Percentiles rank a stretch among this genome's conserved stretches.
Conservation (phyloP, 177 flowering plant genomes). For the Vitis hybrid region DNA sequence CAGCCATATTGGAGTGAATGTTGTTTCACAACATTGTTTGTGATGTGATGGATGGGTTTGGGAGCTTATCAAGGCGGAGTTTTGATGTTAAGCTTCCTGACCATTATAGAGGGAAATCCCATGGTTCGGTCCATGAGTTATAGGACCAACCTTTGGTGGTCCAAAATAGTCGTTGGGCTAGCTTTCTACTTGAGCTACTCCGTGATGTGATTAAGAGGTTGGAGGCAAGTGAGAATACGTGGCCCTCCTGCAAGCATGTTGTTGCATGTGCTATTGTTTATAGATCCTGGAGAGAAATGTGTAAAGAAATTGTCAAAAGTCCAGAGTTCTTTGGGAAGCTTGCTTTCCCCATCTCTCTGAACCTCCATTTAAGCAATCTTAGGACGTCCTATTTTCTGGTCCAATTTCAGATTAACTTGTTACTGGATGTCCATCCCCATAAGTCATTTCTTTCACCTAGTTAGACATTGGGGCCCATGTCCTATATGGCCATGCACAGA, state of each 20-base stretch:
- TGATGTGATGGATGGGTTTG: conserved; percentile 85
- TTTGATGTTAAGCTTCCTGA: conserved; percentile 71
- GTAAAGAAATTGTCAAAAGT: conserved; percentile 73
- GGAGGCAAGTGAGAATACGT: conserved; percentile 86
- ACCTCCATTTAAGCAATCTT: conserved; percentile 12
- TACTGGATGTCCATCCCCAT: too few relatives aligned
- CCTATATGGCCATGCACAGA: too few relatives aligned
- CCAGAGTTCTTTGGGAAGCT: conserved; percentile 86
- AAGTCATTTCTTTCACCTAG: too few relatives aligned
- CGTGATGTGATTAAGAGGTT: conserved; percentile 87
- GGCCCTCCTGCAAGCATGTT: conserved; percentile 91
- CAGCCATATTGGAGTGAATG: conserved; percentile 42
- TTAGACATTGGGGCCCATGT: too few relatives aligned
- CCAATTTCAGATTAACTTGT: too few relatives aligned
- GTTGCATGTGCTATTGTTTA: conserved; percentile 94
- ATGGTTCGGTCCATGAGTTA: conserved; percentile 66
- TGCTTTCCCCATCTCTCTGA: conserved; percentile 85
- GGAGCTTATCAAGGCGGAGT: conserved; percentile 77
- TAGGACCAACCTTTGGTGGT: conserved; percentile 52
- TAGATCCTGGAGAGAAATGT: conserved; percentile 90
- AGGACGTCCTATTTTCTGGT: too few relatives aligned
- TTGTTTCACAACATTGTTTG: conserved; percentile 93
- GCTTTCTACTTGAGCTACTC: conserved; percentile 84
- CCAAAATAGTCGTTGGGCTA: conserved; percentile 82
- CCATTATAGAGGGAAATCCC: conserved; percentile 61